Conservation (phyloP, 495 filamentous ascomycete species). For the Paragyromitra xinjiangensis region DNA sequence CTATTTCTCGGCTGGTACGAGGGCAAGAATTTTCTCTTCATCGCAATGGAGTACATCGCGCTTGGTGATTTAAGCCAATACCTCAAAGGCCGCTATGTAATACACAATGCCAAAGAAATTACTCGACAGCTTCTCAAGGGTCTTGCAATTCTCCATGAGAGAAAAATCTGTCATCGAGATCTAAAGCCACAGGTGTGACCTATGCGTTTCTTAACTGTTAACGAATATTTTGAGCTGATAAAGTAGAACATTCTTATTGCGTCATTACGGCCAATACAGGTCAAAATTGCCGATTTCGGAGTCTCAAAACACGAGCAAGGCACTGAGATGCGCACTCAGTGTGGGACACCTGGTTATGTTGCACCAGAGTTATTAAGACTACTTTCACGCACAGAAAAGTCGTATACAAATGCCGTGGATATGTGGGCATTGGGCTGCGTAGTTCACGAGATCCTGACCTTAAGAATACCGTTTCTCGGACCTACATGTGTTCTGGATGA, state of each 20-base stretch:
- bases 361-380: background rate
- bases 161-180: conserved; percentile 12
- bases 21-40: background rate
- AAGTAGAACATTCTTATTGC: conserved; percentile 3
- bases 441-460: background rate
- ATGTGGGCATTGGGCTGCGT: conserved; percentile 14
- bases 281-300: conserved; percentile 16
- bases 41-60: conserved; percentile 17
- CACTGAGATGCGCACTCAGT: background rate
- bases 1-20: conserved; percentile 11
- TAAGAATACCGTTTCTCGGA: background rate
- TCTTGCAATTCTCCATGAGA: background rate
- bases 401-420: background rate
- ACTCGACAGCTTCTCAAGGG: conserved; percentile 8
- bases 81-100: background rate
- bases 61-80: conserved; percentile 1
- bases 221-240: background rate
- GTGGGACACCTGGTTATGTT: background rate
- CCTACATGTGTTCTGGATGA: background rate
- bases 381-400: background rate
- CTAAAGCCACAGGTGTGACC: background rate
- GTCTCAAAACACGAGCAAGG: background rate
- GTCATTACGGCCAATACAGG: background rate
- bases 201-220: too few species aligned
- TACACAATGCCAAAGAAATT: background rate